phyloP scores from a whole-genome alignment of 176 grass and related monocot species.

The Guadua angustifolia region DNA sequence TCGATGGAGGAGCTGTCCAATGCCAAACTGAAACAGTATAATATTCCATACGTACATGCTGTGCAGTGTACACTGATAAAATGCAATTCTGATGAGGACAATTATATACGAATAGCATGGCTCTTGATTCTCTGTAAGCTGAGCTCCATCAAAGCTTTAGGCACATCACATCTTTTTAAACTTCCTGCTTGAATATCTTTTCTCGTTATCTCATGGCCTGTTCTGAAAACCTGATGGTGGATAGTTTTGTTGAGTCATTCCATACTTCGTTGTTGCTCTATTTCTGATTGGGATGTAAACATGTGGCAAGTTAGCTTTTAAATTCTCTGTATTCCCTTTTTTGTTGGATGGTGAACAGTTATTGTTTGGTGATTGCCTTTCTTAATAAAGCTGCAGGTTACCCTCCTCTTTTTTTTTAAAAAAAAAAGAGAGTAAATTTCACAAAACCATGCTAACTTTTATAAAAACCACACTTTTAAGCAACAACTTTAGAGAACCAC shows the following conservation, averaged over 20 bases:
- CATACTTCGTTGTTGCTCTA: neutral
- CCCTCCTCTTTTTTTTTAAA: neutral
- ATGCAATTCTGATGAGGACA: neutral
- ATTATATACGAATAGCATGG: neutral
- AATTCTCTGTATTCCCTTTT: neutral
- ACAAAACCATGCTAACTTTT: no score
- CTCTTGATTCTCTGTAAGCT: neutral
- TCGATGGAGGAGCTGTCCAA: neutral
- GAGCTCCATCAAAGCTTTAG: neutral
- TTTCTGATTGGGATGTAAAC: neutral
- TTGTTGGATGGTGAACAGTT: neutral
- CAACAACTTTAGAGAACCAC: no score
- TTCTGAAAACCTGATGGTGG: neutral
- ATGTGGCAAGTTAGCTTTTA: neutral
- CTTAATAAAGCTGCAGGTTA: neutral
- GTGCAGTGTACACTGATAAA: neutral
- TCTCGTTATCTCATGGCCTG: neutral
- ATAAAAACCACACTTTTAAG: no score
- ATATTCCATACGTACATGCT: neutral
- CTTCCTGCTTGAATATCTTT: neutral
- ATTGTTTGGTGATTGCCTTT: neutral
- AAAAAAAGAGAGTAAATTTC: no score
- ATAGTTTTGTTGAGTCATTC: neutral
- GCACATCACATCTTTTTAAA: neutral
- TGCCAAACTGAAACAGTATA: neutral